phyloP scores from a whole-genome alignment of 2,329 filamentous ascomycete species.

The Akanthomyces dipterigenus region DNA sequence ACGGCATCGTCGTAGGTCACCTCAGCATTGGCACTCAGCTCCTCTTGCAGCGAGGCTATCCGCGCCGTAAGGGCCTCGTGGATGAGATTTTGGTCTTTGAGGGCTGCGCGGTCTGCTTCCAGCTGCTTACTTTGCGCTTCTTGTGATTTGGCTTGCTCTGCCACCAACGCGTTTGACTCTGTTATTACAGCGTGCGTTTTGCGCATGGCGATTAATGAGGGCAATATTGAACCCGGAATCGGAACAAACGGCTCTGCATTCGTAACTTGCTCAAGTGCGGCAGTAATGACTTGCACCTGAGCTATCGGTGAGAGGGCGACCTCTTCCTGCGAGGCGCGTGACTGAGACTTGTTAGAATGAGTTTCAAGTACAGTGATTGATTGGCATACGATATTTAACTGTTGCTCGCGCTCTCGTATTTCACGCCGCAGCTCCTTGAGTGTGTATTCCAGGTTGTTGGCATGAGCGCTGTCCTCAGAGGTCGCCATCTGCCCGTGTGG shows the following conservation, averaged over 20 bases:
- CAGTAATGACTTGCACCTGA: constrained; percentile 43
- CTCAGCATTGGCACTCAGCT: constrained; percentile 49
- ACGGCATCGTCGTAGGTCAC: constrained; percentile 56
- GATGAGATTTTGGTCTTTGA: constrained; percentile 51
- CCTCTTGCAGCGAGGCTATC: constrained; percentile 51
- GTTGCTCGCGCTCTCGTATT: constrained; percentile 47
- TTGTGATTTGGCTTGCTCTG: constrained; percentile 34
- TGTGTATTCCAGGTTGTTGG: constrained; percentile 57
- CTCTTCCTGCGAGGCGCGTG: constrained; percentile 4
- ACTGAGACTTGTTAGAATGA: background rate
- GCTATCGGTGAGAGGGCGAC: constrained; percentile 23
- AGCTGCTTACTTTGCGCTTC: constrained; percentile 40
- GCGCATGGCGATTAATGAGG: constrained; percentile 64
- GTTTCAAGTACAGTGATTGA: background rate
- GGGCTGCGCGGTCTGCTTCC: constrained; percentile 42
- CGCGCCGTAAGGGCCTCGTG: constrained; percentile 47
- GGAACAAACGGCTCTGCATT: constrained; percentile 60
- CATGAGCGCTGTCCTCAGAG: constrained; percentile 24
- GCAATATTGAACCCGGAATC: constrained; percentile 58
- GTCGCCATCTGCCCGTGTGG: constrained; percentile 12
- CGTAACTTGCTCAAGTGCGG: constrained; percentile 59
- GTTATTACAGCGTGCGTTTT: constrained; percentile 57
- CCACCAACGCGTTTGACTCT: constrained; percentile 56
- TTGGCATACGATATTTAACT: constrained; percentile 38
- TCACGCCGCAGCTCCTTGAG: constrained; percentile 57